Base-by-base conservation (phyloP, 257 asterid genomes). In the Solanum verrucosum region DNA sequence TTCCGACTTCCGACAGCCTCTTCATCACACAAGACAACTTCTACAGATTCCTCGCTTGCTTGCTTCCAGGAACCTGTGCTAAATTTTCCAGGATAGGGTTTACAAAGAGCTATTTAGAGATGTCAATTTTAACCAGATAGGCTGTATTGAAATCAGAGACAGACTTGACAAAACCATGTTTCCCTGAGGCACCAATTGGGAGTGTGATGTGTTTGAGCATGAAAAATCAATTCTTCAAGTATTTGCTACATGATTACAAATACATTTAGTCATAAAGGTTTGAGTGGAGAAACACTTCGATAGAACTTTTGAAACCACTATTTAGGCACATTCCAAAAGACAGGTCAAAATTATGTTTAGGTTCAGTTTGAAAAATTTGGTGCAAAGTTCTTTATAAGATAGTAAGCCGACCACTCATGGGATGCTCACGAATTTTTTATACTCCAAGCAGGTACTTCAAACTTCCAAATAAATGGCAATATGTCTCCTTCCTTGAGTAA, bases 1-100 rank as follows among this genome's bases (percentile, higher is more conserved):
- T 46, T 46, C 59, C 93, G 56, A 38, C 89, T 75, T 65, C 96
- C 99, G 5, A 96, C 98, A 35, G 98, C 96, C 88, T 95, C 98
- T 90, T 96, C 98, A 88, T 93, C 98, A 85, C 94, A 98, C 95
- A 95, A 88, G 77, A 96, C 98, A 65, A 90, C 89, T 85, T 93
- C 95, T 38, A 89, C 87, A 59, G 85, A 56, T 73, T 88, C 91
- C 84, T 90, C 87, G 29, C 91, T 96, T 23, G 92, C 87, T 91
- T 90, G 65, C 95, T 93, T 87, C 94, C 99, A 37, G 99, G 99
- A 90, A 93, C 94, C 98, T 95, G 93, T 87, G 72, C 75, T 70
- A 20, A 67, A 71, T 38, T 23, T 75, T 75, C 52, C 83, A 75
- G 31, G 56, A 38, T 38, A 38, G 10, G 59, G 82, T 75, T 75